Evolutionary conservation across 2,329 filamentous ascomycete species (phyloP).

Genomic region (Scedosporium apiospermum): DNA sequence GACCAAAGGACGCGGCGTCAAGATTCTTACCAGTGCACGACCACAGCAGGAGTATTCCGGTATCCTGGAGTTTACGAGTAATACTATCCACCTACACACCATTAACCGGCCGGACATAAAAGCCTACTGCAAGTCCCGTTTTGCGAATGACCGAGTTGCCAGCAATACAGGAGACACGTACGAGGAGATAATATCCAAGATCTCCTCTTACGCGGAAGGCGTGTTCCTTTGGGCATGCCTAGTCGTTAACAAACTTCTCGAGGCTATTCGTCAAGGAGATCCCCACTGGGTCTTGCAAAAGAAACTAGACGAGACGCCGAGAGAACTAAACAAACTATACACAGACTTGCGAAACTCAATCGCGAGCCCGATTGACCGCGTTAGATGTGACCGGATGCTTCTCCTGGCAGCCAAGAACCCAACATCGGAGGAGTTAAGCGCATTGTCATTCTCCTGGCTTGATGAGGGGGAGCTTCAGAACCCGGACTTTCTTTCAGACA

Average conservation of each 20-base stretch:
- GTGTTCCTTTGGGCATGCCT: slow-evolving; percentile 8
- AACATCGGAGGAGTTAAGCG: neutral
- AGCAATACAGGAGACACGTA: neutral
- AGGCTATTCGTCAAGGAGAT: neutral
- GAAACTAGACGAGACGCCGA: neutral
- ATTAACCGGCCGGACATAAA: neutral
- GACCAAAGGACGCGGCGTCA: neutral
- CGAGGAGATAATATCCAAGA: neutral
- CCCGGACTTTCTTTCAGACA: neutral
- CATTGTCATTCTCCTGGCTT: neutral
- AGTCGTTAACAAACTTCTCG: neutral
- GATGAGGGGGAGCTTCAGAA: neutral
- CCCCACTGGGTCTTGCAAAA: neutral
- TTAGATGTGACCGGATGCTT: neutral
- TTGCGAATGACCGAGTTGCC: neutral
- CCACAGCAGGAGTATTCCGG: neutral
- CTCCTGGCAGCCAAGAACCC: neutral
- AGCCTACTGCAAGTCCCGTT: neutral
- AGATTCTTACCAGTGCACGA: neutral
- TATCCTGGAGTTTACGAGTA: neutral
- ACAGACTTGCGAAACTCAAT: neutral
- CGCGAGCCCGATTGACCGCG: neutral
- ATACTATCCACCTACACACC: neutral
- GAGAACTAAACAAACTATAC: neutral
- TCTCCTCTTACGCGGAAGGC: neutral